Evolutionary conservation across 2,329 filamentous ascomycete genomes (phyloP).

Genomic region (Aureobasidium melanogenum): DNA sequence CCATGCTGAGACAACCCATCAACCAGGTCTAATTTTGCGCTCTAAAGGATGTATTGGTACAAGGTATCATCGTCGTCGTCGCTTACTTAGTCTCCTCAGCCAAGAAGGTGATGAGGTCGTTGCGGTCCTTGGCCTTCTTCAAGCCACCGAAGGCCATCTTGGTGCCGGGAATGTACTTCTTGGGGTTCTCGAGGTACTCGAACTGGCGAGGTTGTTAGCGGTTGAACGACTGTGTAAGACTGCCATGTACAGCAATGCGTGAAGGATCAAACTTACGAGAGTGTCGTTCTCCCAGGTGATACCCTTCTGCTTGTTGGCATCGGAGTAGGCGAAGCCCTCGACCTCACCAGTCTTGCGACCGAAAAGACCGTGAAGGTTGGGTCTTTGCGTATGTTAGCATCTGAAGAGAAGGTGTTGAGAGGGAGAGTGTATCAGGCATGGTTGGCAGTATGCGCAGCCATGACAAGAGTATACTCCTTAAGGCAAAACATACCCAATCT

Average conservation of each 20-base stretch:
- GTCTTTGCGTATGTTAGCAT: constrained; percentile 25
- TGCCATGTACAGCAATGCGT: too few relatives aligned
- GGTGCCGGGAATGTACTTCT: constrained; percentile 99
- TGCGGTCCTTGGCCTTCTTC: constrained; percentile 99
- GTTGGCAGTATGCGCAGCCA: constrained; percentile 37
- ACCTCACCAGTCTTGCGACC: constrained; percentile 90
- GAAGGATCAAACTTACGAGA: constrained; percentile 61
- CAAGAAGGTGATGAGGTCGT: constrained; percentile 88
- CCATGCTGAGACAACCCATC: constrained; percentile 12
- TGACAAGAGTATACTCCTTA: constrained; percentile 87
- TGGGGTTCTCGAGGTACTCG: constrained; percentile 99
- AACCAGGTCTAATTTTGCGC: constrained; percentile 9
- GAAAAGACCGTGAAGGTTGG: constrained; percentile 93
- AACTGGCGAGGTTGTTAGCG: constrained; percentile 61
- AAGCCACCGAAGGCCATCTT: constrained; percentile 99
- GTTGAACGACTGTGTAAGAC: too few relatives aligned
- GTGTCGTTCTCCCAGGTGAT: constrained; percentile 79
- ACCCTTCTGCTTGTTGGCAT: constrained; percentile 98
- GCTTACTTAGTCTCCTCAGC: constrained; percentile 61
- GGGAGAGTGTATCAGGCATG: neutral
- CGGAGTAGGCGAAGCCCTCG: constrained; percentile 92
- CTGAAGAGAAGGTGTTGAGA: too few relatives aligned
- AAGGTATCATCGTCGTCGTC: constrained; percentile 15
- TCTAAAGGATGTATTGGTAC: constrained; percentile 8
- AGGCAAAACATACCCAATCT: constrained; percentile 56